A percentile compares a stretch with the other conserved stretches of the same genome.
phyloP scores from a whole-genome alignment of 2,329 filamentous ascomycete species.

The Diaporthe destruens region DNA sequence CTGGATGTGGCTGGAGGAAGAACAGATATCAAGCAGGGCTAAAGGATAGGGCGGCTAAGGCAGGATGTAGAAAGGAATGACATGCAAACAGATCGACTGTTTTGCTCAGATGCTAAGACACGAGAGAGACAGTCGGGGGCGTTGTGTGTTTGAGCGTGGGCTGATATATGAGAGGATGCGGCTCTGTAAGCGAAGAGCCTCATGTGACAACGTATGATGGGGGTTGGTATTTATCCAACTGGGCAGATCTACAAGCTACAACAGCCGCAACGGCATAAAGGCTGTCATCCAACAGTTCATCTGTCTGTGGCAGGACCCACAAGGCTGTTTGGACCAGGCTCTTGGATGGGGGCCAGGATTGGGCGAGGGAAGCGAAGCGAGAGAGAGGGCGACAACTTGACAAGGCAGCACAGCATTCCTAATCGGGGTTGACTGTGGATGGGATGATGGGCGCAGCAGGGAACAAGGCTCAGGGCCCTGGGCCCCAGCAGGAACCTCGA shows the following conservation, averaged over 20 bases:
- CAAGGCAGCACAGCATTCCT: conserved; percentile 17
- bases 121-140: not conserved
- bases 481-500: not conserved
- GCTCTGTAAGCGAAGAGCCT: conserved; percentile 21
- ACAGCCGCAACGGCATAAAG: conserved; percentile 26
- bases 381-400: not conserved
- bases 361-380: not conserved
- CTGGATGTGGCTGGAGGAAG: conserved; percentile 2
- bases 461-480: not conserved
- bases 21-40: not conserved
- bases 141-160: not conserved
- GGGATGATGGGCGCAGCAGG: not conserved
- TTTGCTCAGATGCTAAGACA: conserved; percentile 6
- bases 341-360: conserved; percentile 23
- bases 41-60: not conserved
- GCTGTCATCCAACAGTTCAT: conserved; percentile 33
- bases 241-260: conserved; percentile 26
- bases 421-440: not conserved
- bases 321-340: conserved; percentile 30
- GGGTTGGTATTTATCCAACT: conserved; percentile 28
- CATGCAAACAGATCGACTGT: conserved; percentile 25
- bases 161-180: conserved; percentile 34
- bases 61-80: conserved; percentile 17
- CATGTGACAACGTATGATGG: conserved; percentile 31
- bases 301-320: conserved; percentile 32